Conservation (phyloP, 2,329 filamentous ascomycete genomes). For the Botrytis elliptica region DNA sequence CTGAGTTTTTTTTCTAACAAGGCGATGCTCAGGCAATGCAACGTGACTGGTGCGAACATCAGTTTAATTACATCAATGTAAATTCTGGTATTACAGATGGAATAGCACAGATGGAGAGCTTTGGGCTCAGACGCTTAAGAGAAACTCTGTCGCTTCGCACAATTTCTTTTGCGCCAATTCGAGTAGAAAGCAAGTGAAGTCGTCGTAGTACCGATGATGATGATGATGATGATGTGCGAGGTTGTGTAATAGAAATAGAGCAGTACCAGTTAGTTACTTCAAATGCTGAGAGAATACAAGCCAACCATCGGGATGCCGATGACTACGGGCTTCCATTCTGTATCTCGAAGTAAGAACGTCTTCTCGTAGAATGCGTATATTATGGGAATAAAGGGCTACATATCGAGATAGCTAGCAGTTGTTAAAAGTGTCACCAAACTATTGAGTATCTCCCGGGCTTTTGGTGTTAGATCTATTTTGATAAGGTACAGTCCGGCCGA, state of each 20-base stretch:
- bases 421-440: background rate
- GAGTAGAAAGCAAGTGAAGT: background rate
- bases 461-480: background rate
- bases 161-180: background rate
- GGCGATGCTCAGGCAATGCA: background rate
- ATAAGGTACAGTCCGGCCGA: background rate
- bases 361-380: background rate
- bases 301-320: constrained; percentile 10
- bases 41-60: background rate
- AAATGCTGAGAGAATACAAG: background rate
- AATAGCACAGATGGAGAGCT: background rate
- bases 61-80: constrained; percentile 1
- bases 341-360: background rate
- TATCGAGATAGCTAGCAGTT: background rate
- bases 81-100: background rate
- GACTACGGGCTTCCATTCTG: background rate
- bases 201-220: constrained; percentile 10
- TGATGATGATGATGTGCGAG: constrained; percentile 11
- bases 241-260: constrained; percentile 13
- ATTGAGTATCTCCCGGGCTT: background rate
- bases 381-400: background rate
- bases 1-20: background rate
- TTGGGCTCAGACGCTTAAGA: constrained; percentile 5
- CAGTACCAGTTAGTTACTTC: background rate
- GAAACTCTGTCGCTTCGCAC: background rate